These are phyloP conservation scores for Paecilomyces variotii DNA, from an alignment of 2,329 filamentous ascomycete species.

Conservation along the genomic window DNA sequence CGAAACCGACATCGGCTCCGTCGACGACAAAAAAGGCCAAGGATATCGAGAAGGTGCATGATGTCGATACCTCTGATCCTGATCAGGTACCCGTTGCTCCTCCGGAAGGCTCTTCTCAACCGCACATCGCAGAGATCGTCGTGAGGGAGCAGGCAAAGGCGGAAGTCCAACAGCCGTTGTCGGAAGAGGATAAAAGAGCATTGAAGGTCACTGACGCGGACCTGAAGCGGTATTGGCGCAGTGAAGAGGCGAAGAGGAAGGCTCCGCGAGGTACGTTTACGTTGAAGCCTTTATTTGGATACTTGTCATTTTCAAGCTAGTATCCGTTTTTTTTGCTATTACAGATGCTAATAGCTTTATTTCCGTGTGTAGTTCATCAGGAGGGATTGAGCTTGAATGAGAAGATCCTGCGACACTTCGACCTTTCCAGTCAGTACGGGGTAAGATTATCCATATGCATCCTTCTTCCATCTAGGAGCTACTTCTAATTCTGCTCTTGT, in stretches of 20 bases:
- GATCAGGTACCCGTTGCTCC: constrained; percentile 18
- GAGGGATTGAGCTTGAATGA: constrained; percentile 62
- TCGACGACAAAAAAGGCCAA: constrained; percentile 15
- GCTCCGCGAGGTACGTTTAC: constrained; percentile 47
- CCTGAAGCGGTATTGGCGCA: constrained; percentile 69
- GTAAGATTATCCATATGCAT: constrained; percentile 48
- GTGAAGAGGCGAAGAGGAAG: constrained; percentile 60
- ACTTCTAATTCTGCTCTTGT: constrained; percentile 8
- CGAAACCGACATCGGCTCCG: constrained; percentile 44
- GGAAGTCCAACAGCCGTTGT: constrained; percentile 26
- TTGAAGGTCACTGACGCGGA: constrained; percentile 58
- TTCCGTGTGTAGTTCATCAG: constrained; percentile 57
- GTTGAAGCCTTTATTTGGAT: background rate
- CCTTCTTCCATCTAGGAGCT: background rate
- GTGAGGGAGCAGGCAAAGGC: constrained; percentile 43
- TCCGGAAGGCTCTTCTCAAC: constrained; percentile 17
- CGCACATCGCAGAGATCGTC: constrained; percentile 26
- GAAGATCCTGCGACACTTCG: constrained; percentile 85
- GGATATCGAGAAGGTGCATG: constrained; percentile 7
- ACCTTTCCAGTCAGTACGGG: constrained; percentile 84
- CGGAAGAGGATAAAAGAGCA: constrained; percentile 41
- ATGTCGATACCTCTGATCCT: constrained; percentile 16
- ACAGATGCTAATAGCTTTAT: background rate
- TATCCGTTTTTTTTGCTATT: background rate
- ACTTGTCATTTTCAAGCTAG: background rate